These are phyloP conservation scores for Peniophora sp. DNA, from an alignment of 1,284 basidiomycete genomes.

Conservation along the genomic window DNA sequence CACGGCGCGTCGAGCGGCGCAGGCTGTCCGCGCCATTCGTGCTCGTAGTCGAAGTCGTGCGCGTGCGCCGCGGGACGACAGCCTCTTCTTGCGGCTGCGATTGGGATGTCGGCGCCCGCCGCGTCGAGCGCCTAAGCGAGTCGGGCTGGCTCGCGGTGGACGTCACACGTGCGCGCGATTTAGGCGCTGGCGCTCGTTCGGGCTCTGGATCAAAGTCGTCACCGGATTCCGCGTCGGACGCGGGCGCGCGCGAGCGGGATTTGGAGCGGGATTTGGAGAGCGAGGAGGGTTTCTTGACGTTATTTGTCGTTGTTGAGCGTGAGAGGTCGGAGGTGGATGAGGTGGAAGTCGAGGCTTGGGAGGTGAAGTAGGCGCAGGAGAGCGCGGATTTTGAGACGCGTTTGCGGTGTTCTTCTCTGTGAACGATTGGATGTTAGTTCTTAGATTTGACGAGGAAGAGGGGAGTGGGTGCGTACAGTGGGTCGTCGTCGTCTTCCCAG, in stretches of 20 bases:
- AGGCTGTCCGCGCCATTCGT: neutral
- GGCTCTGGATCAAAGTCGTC: slow-evolving; percentile 4
- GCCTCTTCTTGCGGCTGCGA: neutral
- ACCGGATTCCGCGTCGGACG: slow-evolving; percentile 16
- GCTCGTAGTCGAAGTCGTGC: too few species aligned
- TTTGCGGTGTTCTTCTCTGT: slow-evolving; percentile 58
- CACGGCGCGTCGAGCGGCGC: neutral
- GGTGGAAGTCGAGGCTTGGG: slow-evolving; percentile 1
- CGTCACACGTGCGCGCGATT: slow-evolving; percentile 9
- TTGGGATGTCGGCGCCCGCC: neutral
- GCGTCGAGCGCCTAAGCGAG: slow-evolving; percentile 1
- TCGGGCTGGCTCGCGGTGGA: slow-evolving; percentile 13
- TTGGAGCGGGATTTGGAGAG: neutral
- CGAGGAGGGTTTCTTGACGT: neutral
- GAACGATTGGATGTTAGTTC: neutral
- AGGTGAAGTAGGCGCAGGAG: slow-evolving; percentile 46
- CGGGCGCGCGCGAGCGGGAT: slow-evolving; percentile 1
- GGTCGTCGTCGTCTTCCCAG: slow-evolving; percentile 78
- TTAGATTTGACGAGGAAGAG: slow-evolving; percentile 4
- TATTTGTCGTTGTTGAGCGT: neutral
- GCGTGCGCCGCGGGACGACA: too few species aligned
- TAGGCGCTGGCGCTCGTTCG: slow-evolving; percentile 4
- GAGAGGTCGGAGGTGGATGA: neutral
- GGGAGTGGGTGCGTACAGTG: slow-evolving; percentile 47
- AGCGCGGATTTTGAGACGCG: slow-evolving; percentile 39